Percentiles rank a stretch among this genome's conserved stretches.
phyloP scores from a whole-genome alignment of 768 basidiomycete genomes.

The Leccinum disarticulatum region DNA sequence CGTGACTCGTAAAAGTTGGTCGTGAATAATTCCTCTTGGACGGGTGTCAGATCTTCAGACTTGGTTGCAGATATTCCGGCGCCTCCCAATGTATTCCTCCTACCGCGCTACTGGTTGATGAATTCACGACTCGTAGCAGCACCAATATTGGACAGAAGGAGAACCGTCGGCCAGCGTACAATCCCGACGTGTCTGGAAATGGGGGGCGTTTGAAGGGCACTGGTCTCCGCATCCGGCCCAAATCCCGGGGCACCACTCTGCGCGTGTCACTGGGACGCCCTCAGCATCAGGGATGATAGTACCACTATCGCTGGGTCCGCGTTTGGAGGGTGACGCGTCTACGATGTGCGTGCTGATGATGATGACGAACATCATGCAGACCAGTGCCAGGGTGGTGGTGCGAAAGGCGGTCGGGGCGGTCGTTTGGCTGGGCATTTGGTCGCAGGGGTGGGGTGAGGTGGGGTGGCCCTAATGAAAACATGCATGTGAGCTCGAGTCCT shows the following conservation, averaged over 20 bases:
- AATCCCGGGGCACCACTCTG: slow-evolving; percentile 11
- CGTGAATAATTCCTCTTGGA: not conserved
- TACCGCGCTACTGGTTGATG: not conserved
- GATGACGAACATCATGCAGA: not conserved
- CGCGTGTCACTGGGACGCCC: not conserved
- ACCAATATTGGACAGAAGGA: slow-evolving; percentile 13
- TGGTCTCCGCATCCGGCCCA: slow-evolving; percentile 15
- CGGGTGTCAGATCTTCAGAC: not conserved
- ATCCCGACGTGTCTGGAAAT: slow-evolving; percentile 15
- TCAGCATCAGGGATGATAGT: not conserved
- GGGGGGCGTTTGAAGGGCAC: slow-evolving; percentile 6
- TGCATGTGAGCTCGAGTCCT: not conserved
- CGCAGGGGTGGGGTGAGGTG: too few species aligned
- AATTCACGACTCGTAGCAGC: slow-evolving; percentile 9
- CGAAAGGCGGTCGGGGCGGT: not conserved
- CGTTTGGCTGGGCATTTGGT: not conserved
- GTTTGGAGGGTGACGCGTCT: not conserved
- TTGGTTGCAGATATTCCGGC: not conserved
- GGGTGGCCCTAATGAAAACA: not conserved
- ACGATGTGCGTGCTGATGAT: not conserved
- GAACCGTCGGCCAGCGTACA: slow-evolving; percentile 6
- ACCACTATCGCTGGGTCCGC: not conserved
- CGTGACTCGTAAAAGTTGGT: not conserved
- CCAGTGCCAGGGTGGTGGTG: not conserved
- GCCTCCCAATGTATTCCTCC: not conserved